Conservation (phyloP, 768 basidiomycete genomes). For the Suillus tomentosus region DNA sequence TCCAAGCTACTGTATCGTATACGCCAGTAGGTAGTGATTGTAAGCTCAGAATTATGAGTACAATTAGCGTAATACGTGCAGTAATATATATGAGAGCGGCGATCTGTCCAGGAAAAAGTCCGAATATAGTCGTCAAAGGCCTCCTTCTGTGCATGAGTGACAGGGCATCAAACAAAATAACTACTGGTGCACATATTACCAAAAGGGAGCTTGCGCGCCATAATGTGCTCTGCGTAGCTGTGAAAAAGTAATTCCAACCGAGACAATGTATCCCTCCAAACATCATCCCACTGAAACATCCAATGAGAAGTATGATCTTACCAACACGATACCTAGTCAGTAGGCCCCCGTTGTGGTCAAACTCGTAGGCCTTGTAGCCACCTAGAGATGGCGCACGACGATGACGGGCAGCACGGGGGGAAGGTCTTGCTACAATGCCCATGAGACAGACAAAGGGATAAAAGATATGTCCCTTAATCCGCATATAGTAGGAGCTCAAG, state of each 20-base stretch:
- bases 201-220: conserved; percentile 24
- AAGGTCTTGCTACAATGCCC: accelerated
- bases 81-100: conserved; percentile 12
- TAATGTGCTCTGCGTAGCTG: conserved; percentile 15
- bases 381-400: conserved; percentile 3
- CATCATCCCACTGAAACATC: conserved; percentile 13
- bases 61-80: conserved; percentile 17
- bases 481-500: neutral
- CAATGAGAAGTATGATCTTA: neutral
- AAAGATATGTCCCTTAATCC: accelerated
- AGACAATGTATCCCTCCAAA: conserved; percentile 33
- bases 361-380: neutral
- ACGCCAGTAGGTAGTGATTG: conserved; percentile 15
- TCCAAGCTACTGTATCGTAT: conserved; percentile 22
- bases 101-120: accelerated
- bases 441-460: neutral
- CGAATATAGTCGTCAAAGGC: accelerated
- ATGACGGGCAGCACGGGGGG: neutral
- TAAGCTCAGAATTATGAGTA: conserved; percentile 14
- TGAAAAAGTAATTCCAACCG: conserved; percentile 27
- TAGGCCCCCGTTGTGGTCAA: too few relatives aligned
- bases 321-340: neutral
- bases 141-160: accelerated
- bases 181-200: conserved; percentile 5
- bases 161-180: neutral